Evolutionary conservation across 495 filamentous ascomycete genomes (phyloP).

Genomic region (Neurospora pannonica): DNA sequence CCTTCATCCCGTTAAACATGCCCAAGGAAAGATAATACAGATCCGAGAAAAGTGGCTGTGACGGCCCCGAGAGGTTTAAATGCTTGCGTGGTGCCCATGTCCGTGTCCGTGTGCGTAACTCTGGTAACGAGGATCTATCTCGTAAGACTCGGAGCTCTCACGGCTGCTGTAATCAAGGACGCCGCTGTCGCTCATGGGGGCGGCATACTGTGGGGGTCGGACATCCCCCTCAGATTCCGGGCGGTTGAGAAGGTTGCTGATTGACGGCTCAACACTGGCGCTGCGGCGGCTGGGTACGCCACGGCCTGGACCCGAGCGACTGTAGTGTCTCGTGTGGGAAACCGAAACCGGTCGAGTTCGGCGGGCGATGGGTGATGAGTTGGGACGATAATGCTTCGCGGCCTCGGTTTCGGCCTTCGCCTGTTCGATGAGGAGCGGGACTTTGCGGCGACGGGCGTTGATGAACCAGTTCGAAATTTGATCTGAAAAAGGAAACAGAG

Average conservation of each 20-base stretch:
- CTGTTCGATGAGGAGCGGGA: conserved; percentile 55
- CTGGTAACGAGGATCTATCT: background rate
- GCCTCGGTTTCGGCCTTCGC: conserved; percentile 33
- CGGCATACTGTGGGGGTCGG: conserved; percentile 14
- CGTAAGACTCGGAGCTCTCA: conserved; percentile 7
- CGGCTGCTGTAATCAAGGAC: conserved; percentile 23
- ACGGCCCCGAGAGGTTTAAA: background rate
- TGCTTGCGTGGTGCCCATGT: background rate
- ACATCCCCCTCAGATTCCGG: conserved; percentile 14
- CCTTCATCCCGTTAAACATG: background rate
- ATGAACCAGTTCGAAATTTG: conserved; percentile 97
- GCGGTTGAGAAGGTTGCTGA: conserved; percentile 12
- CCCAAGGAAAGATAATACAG: background rate
- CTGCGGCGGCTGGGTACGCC: conserved; percentile 4
- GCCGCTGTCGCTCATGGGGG: conserved; percentile 30
- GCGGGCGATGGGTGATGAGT: background rate
- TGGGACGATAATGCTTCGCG: conserved; percentile 6
- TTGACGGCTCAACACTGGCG: conserved; percentile 3
- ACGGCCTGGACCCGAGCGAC: background rate
- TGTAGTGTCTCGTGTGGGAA: background rate
- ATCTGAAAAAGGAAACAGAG: conserved; percentile 16
- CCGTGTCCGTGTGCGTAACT: background rate
- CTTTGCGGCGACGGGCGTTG: conserved; percentile 71
- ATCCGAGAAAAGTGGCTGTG: background rate
- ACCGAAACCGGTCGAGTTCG: background rate